Conservation (phyloP, 2,329 filamentous ascomycete genomes). For the Fusarium brachygibbosum region DNA sequence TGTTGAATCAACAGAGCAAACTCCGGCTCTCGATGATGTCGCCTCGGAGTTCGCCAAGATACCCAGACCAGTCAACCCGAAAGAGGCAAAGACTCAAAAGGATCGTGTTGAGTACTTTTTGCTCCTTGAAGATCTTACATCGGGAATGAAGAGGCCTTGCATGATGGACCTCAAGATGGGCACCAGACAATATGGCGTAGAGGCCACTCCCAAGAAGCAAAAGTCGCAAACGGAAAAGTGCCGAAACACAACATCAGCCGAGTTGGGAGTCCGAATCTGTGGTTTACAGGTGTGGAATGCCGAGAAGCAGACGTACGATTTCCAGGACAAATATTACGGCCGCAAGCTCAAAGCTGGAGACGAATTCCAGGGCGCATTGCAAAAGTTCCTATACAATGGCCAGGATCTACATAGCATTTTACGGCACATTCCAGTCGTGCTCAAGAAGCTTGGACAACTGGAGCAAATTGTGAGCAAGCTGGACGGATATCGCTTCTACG, state of each 20-base stretch:
- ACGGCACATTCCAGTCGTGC: conserved; percentile 87
- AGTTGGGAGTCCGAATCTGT: conserved; percentile 93
- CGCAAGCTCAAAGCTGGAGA: conserved; percentile 86
- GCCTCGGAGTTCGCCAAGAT: conserved; percentile 56
- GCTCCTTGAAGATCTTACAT: conserved; percentile 92
- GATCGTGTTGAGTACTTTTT: conserved; percentile 91
- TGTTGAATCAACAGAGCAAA: conserved; percentile 55
- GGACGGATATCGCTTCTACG: conserved; percentile 92
- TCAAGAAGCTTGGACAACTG: conserved; percentile 85
- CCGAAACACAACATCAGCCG: conserved; percentile 88
- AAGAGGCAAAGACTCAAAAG: conserved; percentile 76
- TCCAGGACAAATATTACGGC: conserved; percentile 98
- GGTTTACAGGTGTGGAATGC: conserved; percentile 97
- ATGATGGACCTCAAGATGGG: conserved; percentile 99
- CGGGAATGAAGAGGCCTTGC: conserved; percentile 95
- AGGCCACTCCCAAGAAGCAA: conserved; percentile 92
- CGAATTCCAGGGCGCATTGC: conserved; percentile 90
- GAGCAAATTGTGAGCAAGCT: conserved; percentile 86
- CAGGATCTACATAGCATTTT: conserved; percentile 83
- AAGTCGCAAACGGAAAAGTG: conserved; percentile 94
- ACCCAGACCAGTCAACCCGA: conserved; percentile 77
- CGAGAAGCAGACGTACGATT: conserved; percentile 85
- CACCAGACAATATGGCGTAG: conserved; percentile 94
- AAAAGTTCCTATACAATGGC: conserved; percentile 91
- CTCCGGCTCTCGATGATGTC: conserved; percentile 51